Conservation (phyloP, 2,329 filamentous ascomycete species). For the Salinomyces thailandicus region DNA sequence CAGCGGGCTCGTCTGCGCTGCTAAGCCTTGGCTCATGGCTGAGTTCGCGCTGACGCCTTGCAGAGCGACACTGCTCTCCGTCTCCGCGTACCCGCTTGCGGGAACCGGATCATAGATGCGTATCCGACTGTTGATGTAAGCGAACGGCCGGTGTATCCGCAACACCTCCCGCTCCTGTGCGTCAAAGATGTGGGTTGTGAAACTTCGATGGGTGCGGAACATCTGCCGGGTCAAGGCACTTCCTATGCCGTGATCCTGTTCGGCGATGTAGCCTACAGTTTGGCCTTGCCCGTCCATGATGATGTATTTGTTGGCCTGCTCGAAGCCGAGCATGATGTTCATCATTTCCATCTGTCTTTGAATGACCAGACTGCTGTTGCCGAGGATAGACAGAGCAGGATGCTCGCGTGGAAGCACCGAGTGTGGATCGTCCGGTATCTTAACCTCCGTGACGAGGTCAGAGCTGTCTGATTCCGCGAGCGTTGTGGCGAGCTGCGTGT, state of each 20-base stretch:
- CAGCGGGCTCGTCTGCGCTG: constrained; percentile 44
- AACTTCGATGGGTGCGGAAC: constrained; percentile 52
- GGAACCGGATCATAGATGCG: constrained; percentile 45
- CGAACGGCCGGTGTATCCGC: constrained; percentile 52
- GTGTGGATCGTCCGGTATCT: constrained; percentile 51
- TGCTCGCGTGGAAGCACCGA: constrained; percentile 48
- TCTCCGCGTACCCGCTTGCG: constrained; percentile 26
- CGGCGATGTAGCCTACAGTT: constrained; percentile 54
- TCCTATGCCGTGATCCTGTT: constrained; percentile 50
- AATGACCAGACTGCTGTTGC: constrained; percentile 52
- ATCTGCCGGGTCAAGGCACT: constrained; percentile 48
- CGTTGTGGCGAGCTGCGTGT: constrained; percentile 33
- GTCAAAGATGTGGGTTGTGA: constrained; percentile 57
- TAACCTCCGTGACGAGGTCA: constrained; percentile 47
- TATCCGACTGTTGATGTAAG: constrained; percentile 52
- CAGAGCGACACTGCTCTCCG: constrained; percentile 28
- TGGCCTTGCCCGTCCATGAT: constrained; percentile 55
- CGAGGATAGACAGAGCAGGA: constrained; percentile 47
- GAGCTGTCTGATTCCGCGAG: constrained; percentile 37
- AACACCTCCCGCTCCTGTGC: constrained; percentile 49
- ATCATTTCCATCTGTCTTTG: constrained; percentile 55
- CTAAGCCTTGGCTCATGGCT: constrained; percentile 31
- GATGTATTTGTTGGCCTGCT: constrained; percentile 56
- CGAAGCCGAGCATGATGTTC: constrained; percentile 56
- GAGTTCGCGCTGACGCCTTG: constrained; percentile 36